phyloP scores from a whole-genome alignment of 176 grass and related monocot species.

The Pontederia crassipes region DNA sequence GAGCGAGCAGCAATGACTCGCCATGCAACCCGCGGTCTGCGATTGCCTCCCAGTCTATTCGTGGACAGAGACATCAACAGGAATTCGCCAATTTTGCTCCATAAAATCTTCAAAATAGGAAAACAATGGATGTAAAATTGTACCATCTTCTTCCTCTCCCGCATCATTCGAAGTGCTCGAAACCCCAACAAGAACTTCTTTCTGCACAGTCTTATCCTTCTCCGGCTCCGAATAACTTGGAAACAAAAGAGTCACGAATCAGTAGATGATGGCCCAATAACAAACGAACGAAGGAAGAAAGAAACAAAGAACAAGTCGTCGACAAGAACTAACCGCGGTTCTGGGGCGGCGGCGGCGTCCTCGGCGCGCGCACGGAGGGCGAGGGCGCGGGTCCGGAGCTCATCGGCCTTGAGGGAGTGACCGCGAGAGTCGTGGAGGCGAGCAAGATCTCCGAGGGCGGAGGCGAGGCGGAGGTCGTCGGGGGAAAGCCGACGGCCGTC shows the following conservation, averaged over 20 bases:
- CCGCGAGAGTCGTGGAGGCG: constrained; percentile 56
- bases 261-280: constrained; percentile 7
- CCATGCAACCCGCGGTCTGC: constrained; percentile 39
- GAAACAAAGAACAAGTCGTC: not conserved
- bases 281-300: not conserved
- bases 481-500: constrained; percentile 15
- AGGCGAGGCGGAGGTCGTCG: constrained; percentile 38
- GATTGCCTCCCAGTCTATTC: constrained; percentile 78
- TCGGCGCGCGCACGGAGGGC: constrained; percentile 30
- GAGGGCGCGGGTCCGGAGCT: constrained; percentile 58
- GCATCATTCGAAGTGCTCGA: constrained; percentile 11
- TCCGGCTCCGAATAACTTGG: constrained; percentile 19
- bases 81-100: not conserved
- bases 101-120: not conserved
- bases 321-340: constrained; percentile 27
- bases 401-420: constrained; percentile 50
- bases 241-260: not conserved
- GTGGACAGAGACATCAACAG: constrained; percentile 8
- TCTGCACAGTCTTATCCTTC: constrained; percentile 19
- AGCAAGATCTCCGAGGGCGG: constrained; percentile 69
- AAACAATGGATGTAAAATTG: not conserved
- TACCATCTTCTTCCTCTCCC: constrained; percentile 54
- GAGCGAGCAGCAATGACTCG: constrained; percentile 22
- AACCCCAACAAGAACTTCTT: constrained; percentile 16
- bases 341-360: constrained; percentile 1